phyloP scores from a whole-genome alignment of 2,329 filamentous ascomycete genomes.

The Cladosporium sp. region DNA sequence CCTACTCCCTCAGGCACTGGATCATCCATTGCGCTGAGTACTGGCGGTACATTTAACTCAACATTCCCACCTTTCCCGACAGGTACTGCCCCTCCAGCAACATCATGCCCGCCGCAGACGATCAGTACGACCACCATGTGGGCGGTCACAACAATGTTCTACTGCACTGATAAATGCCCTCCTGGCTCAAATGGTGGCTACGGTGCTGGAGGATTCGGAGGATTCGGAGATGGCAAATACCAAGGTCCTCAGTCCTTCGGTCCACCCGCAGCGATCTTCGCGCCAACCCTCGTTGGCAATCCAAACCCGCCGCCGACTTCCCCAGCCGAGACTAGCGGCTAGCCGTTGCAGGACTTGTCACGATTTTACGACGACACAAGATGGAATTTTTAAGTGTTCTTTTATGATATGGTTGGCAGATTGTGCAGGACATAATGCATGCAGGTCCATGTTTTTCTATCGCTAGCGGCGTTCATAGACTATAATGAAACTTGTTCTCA shows the following conservation, averaged over 20 bases:
- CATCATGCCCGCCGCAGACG: background rate
- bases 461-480: constrained; percentile 18
- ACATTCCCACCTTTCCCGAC: constrained; percentile 16
- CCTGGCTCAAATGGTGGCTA: constrained; percentile 10
- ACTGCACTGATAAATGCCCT: constrained; percentile 26
- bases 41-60: constrained; percentile 1
- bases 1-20: background rate
- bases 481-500: constrained; percentile 3
- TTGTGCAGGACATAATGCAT: constrained; percentile 17
- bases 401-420: constrained; percentile 9
- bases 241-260: constrained; percentile 24
- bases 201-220: constrained; percentile 8
- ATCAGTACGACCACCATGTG: constrained; percentile 15
- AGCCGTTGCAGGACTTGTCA: background rate
- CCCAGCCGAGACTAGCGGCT: constrained; percentile 1
- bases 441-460: constrained; percentile 16
- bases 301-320: constrained; percentile 2
- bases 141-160: constrained; percentile 22
- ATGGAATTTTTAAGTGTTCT: background rate
- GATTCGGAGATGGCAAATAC: background rate
- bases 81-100: constrained; percentile 15
- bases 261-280: constrained; percentile 12
- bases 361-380: background rate
- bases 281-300: background rate
- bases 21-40: constrained; percentile 2